Conservation (phyloP, 352 stramenopile species). For the Thalassiosira tumida region DNA sequence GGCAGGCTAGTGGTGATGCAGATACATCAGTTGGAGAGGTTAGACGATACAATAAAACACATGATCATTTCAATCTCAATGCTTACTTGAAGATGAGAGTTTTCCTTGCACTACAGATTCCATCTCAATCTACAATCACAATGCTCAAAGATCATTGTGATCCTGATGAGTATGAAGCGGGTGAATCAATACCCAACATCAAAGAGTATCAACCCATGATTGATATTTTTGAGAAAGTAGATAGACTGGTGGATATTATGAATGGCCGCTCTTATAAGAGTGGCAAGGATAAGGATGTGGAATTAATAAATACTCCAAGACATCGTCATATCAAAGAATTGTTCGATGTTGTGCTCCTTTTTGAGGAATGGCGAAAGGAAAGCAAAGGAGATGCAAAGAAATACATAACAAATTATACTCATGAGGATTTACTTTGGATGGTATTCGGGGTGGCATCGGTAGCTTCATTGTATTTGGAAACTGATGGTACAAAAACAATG, state of each 20-base stretch:
- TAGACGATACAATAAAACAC: background rate
- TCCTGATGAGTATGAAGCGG: background rate
- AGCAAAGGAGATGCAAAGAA: background rate
- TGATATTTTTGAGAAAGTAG: constrained; percentile 15
- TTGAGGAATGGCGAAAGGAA: constrained; percentile 25
- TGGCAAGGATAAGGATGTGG: constrained; percentile 12
- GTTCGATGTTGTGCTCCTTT: constrained; percentile 30
- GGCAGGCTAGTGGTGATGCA: constrained; percentile 9
- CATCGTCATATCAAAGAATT: constrained; percentile 36
- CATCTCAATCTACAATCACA: constrained; percentile 39
- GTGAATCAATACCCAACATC: background rate
- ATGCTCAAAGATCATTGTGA: constrained; percentile 34
- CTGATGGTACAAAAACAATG: background rate
- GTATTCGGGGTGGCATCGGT: background rate
- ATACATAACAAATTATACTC: constrained; percentile 10
- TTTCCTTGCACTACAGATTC: constrained; percentile 18
- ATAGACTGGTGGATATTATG: constrained; percentile 49
- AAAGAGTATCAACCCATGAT: constrained; percentile 28
- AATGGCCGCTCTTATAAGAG: constrained; percentile 9
- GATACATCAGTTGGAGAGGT: background rate
- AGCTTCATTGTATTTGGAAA: background rate
- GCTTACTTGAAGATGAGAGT: constrained; percentile 39
- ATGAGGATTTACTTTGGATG: constrained; percentile 22
- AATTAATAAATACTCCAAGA: constrained; percentile 8
- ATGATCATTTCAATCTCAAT: constrained; percentile 45